A percentile compares a stretch with the other conserved stretches of the same genome.
Conservation (phyloP, 1,284 basidiomycete genomes). For the Tetrapyrgos nigripes region DNA sequence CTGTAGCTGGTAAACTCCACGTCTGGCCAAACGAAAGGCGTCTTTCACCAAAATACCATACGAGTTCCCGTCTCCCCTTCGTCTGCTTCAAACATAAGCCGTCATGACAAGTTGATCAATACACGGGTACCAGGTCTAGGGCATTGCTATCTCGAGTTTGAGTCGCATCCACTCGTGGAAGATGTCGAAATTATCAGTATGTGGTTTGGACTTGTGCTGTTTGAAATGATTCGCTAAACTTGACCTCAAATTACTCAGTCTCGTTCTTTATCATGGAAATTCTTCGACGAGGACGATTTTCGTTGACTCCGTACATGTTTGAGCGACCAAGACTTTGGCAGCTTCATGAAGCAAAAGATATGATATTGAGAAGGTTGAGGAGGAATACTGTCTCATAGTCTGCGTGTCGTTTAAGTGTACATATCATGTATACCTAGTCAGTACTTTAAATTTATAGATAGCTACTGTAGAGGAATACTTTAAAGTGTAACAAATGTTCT, state of each 20-base stretch:
- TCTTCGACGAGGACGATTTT: conserved; percentile 57
- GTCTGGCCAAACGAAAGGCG: conserved; percentile 50
- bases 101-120: conserved; percentile 32
- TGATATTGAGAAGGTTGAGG: conserved; percentile 47
- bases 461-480: too few species aligned
- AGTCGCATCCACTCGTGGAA: conserved; percentile 45
- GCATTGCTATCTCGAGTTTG: conserved; percentile 53
- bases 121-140: conserved; percentile 50
- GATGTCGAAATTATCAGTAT: conserved; percentile 57
- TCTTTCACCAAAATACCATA: conserved; percentile 54
- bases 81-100: conserved; percentile 29
- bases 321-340: conserved; percentile 53
- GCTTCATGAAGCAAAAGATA: conserved; percentile 45
- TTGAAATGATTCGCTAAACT: conserved; percentile 9
- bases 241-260: conserved; percentile 42
- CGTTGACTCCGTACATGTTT: conserved; percentile 46
- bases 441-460: too few species aligned
- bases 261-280: conserved; percentile 66
- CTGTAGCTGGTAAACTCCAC: conserved; percentile 54
- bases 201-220: conserved; percentile 9
- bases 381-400: conserved; percentile 47
- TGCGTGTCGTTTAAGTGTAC: too few species aligned
- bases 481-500: too few species aligned
- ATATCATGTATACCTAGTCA: too few species aligned
- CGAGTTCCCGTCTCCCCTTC: conserved; percentile 31